These are phyloP conservation scores for Arabis hirsuta DNA, from an alignment of 345 rosid genomes.

Conservation along the genomic window DNA sequence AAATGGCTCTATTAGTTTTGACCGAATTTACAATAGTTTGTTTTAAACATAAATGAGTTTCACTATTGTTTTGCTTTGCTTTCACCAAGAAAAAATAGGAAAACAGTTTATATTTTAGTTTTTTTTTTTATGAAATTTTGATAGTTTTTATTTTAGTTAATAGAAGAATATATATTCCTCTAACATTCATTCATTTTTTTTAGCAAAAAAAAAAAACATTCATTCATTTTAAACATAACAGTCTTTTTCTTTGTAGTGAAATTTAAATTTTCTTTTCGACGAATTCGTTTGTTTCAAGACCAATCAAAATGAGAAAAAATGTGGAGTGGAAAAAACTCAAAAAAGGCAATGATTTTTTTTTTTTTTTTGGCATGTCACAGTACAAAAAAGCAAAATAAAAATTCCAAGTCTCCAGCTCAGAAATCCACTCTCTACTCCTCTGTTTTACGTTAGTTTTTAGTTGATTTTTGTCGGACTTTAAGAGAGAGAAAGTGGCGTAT, in stretches of 20 bases:
- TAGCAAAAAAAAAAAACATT: no score
- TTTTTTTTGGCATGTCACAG: slow-evolving; percentile 17
- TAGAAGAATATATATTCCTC: neutral
- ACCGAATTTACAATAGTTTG: no score
- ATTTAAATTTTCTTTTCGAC: neutral
- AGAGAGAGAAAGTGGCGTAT: slow-evolving; percentile 38
- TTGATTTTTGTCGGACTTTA: slow-evolving; percentile 43
- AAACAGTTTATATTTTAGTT: no score
- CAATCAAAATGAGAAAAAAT: neutral
- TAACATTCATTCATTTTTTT: neutral
- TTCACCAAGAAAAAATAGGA: no score
- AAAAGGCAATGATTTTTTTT: neutral
- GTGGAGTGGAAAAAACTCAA: slow-evolving; percentile 5
- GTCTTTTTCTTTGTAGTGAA: neutral
- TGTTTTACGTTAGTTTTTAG: slow-evolving; percentile 26
- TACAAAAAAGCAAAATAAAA: slow-evolving; percentile 1
- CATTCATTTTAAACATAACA: no score
- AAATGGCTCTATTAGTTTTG: no score
- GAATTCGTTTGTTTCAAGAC: neutral
- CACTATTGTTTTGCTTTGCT: no score
- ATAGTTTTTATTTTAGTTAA: no score
- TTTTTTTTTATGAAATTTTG: no score
- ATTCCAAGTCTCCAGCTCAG: slow-evolving; percentile 32
- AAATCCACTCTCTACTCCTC: slow-evolving; percentile 35
- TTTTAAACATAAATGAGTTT: no score